A percentile compares a stretch with the other conserved stretches of the same genome.
Conservation (phyloP, 1,139 yeast species). For the Diutina pseudorugosa region DNA sequence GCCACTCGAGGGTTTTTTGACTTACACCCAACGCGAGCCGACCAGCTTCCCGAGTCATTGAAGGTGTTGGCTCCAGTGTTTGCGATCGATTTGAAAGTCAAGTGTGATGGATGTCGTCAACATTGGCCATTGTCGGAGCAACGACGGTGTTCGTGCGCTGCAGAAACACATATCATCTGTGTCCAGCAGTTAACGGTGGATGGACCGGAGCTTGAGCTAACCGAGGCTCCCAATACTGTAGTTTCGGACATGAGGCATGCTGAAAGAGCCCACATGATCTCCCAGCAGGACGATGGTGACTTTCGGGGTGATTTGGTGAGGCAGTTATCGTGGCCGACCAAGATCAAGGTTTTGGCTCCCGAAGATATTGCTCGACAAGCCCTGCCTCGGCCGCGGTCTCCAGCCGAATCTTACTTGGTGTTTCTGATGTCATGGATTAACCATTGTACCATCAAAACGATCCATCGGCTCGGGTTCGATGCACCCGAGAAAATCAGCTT, state of each 20-base stretch:
- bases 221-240: neutral
- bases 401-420: neutral
- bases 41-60: neutral
- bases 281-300: neutral
- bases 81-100: neutral
- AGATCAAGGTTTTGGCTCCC: neutral
- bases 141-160: neutral
- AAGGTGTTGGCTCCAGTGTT: neutral
- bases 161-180: neutral
- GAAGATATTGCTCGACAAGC: too few relatives aligned
- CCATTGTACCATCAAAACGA: neutral
- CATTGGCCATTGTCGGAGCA: neutral
- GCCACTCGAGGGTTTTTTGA: neutral
- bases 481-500: neutral
- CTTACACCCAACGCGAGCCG: neutral
- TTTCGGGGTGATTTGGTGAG: too few relatives aligned
- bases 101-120: neutral
- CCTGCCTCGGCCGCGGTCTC: neutral
- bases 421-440: neutral
- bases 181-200: neutral
- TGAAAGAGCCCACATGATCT: too few relatives aligned
- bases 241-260: too few relatives aligned
- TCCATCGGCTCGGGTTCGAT: neutral
- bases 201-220: neutral
- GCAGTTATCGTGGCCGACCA: too few relatives aligned